Base-by-base conservation (phyloP, 768 basidiomycete species). In the Glaciozyma antarctica region DNA sequence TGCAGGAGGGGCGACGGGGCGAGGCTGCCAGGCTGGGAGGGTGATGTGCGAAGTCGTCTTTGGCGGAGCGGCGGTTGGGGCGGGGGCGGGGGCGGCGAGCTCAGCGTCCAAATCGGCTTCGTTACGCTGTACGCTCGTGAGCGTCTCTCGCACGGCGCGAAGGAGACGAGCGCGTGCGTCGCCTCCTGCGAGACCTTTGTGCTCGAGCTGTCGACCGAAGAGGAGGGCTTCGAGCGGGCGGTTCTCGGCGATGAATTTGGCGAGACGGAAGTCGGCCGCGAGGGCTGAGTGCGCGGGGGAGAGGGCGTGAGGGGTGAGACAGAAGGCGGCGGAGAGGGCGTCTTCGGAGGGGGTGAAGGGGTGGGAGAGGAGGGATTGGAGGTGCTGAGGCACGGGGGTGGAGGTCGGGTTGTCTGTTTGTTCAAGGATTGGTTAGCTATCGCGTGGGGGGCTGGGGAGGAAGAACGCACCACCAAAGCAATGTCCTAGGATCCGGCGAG, bases 1-100 rank as follows among this genome's bases (percentile, higher is more conserved):
- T 15, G n/a, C 7, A 13, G 56, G 30, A 22, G 56, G 58, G 5
- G 51, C 16, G 26, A 59, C 15, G 2, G 68, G 32, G 26, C 16
- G 22, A 26, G 60, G 60, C 16, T 60, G 65, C 69, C 69, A 70
- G 9, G 69, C 69, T 6, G 69, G 69, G 28, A 66, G 69, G 7
- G 65, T 66, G 38, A 66, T 56, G 12, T 59, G 53, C 38, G n/a
- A 16, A 8, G 43, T 30, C 8, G 58, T 22, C 24, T 28, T 34
- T 4, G 61, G 17, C 19, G 59, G 32, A 32, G 5, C 3, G 44
- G 45, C 22, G 5, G 63, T 8, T 32, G 44, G 28, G 6, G 63
- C 12, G 26, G 60, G 12, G 2, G 22, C 22, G 7, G 52, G 5
- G 2, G 53, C 13, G 12, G 47, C 32, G 24, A 47, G 13, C 6